Evolutionary conservation across 768 basidiomycete genomes (phyloP), one percentile per base, ranked within the genome.

Genomic region (Agaricus sinodeliciosus): DNA sequence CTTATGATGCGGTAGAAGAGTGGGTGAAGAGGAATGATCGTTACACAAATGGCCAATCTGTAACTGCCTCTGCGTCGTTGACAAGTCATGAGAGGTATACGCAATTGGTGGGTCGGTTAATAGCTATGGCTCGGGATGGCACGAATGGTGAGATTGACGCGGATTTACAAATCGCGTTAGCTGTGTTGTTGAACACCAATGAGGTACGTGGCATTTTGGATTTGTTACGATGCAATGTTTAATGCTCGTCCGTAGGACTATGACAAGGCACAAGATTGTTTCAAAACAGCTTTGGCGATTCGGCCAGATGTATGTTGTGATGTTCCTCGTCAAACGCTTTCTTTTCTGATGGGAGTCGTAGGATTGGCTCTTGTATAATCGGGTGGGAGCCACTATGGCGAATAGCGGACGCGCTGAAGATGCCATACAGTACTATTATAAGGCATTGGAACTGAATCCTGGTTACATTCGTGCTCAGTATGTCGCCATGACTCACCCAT

Each of bases 141-240:
- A 70, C 71, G 16, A 73, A 70, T 37, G 80, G 76, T 3, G 75
- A 75, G 48, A 78, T 98, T 19, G 96, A 99, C 65, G 85, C 95
- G 8, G 95, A 99, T 66, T 84, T 94, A 26, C 96, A 99, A 70
- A 83, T 98, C 45, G 96, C 93, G 4, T 75, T 99, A 46, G 95
- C 93, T 3, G 87, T 98, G 36, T 64, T 98, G 62, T 77, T 99
- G 65, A 98, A 96, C 67, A 82, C 89, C 8, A 91, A 85, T 54
- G 95, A 96, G 75, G 92, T 90, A 56, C 22, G 72, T 60, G 3
- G 35, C n/a, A 16, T 48, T 54, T 39, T 19, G 31, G 40, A 42
- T 22, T 52, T 49, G 60, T 58, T 16, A 31, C 41, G 39, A 28
- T 31, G 15, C 19, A 11, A 26, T 7, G 28, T 18, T 43, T 47